Evolutionary conservation across 2,329 filamentous ascomycete species (phyloP), one percentile per base, ranked within the genome.

Genomic region (Talaromyces verruculosus): DNA sequence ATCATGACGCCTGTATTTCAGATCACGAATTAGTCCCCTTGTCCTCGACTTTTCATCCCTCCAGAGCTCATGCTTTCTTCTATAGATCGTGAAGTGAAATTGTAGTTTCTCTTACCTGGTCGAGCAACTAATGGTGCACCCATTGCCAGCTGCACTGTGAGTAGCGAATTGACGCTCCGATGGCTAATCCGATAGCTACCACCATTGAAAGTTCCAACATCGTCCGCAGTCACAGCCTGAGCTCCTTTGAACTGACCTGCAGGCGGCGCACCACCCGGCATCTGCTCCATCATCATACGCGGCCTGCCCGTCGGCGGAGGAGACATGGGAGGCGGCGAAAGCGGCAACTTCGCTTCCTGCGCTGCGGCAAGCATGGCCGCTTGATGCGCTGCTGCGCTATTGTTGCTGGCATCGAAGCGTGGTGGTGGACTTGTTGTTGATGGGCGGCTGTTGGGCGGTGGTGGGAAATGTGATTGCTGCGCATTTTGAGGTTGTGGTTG

Each of bases 121-220:
- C n/a, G n/a, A n/a, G n/a, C n/a, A n/a, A n/a, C n/a, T n/a, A n/a
- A n/a, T n/a, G n/a, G n/a, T n/a, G 92, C 96, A 2, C 93, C 93
- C 76, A 95, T 90, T 13, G 94, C 94, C 55, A 99, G 80, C 77
- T 98, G 94, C 17, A 98, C 79, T 0, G 95, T 99, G 67, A 98
- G 78, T 69, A 98, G 89, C 0, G 91, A 93, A 76, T 99, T 99
- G 65, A 88, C 90, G 77, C 97, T 93, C 25, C 95, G 86, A 75
- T 99, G 95, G 73, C 92, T 96, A 75, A 98, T 93, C 51, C 95
- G 86, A 76, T 94, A 99, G 74, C 91, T 94, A 13, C 95, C 95
- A 17, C 95, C 95, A 75, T 98, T 98, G 83, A 98, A 99, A 0
- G 91, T 95, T n/a, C 95, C 95, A 1, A 96, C 87, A 71, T 97